A percentile compares a stretch with the other conserved stretches of the same genome.
phyloP scores from a whole-genome alignment of 23 red algal genomes.

The Gracilariopsis chorda region DNA sequence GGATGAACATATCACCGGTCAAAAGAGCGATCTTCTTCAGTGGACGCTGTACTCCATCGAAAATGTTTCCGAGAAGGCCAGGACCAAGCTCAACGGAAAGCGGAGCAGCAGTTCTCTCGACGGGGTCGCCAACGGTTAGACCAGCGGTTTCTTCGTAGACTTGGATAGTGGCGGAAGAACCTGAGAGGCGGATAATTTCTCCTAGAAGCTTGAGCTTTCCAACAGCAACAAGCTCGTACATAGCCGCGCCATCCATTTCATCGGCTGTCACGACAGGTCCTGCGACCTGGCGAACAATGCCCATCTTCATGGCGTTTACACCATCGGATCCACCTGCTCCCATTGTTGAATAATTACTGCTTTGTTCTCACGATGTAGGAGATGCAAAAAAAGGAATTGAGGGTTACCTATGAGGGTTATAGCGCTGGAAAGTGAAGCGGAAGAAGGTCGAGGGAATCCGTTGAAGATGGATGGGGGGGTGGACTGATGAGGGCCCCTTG shows the following conservation, averaged over 20 bases:
- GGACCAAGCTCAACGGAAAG: conserved; percentile 99
- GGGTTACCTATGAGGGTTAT: no score
- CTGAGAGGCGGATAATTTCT: conserved; percentile 96
- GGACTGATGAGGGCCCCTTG: neutral
- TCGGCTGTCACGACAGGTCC: conserved; percentile 96
- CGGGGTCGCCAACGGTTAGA: conserved; percentile 92
- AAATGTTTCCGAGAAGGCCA: conserved; percentile 93
- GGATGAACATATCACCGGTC: conserved; percentile 93
- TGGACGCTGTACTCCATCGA: conserved; percentile 97
- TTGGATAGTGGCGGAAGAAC: conserved; percentile 94
- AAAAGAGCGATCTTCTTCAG: conserved; percentile 88
- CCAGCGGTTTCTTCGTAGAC: conserved; percentile 96
- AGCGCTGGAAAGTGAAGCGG: no score
- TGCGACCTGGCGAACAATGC: conserved; percentile 88
- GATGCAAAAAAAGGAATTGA: no score
- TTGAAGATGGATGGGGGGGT: no score
- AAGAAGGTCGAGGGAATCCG: neutral
- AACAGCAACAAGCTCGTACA: conserved; percentile 99
- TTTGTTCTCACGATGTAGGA: no score
- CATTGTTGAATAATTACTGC: conserved; percentile 51
- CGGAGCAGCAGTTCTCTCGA: conserved; percentile 89
- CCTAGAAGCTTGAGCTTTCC: conserved; percentile 89
- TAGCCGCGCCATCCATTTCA: conserved; percentile 92
- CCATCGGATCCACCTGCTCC: conserved; percentile 58
- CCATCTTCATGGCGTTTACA: conserved; percentile 48